phyloP scores from a whole-genome alignment of 805 yeast species.

The Nakazawaea ambrosiae region DNA sequence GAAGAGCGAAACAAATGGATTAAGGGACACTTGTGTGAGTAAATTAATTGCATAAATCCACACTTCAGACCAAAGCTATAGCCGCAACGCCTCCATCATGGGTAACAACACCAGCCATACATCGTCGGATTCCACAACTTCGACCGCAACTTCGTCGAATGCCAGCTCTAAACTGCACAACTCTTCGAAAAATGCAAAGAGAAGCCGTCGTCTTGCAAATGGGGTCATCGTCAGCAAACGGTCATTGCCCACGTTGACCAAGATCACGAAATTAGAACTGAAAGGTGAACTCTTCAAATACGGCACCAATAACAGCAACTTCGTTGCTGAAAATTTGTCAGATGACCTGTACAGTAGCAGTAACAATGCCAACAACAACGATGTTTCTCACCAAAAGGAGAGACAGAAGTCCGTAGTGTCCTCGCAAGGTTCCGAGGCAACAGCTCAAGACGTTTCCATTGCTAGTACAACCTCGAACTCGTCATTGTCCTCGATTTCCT shows the following conservation, averaged over 20 bases:
- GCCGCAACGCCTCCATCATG: too few species aligned
- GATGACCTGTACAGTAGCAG: not conserved
- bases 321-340: not conserved
- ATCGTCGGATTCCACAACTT: too few species aligned
- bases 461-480: conserved; percentile 4
- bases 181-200: too few species aligned
- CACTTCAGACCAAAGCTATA: too few species aligned
- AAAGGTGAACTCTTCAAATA: conserved; percentile 4
- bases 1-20: too few species aligned
- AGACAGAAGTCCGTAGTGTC: conserved; percentile 8
- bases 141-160: too few species aligned
- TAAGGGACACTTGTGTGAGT: too few species aligned
- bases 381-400: not conserved
- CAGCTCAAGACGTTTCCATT: conserved; percentile 1
- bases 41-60: too few species aligned
- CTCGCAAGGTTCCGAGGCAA: conserved; percentile 9
- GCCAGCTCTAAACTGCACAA: too few species aligned
- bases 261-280: conserved; percentile 8
- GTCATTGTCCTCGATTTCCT: conserved; percentile 6
- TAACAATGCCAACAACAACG: not conserved
- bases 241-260: conserved; percentile 2
- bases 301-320: not conserved
- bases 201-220: conserved; percentile 1
- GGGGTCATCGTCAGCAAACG: conserved; percentile 4
- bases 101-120: too few species aligned